phyloP scores from a whole-genome alignment of 306 rosid genomes.

The Myrica gale region DNA sequence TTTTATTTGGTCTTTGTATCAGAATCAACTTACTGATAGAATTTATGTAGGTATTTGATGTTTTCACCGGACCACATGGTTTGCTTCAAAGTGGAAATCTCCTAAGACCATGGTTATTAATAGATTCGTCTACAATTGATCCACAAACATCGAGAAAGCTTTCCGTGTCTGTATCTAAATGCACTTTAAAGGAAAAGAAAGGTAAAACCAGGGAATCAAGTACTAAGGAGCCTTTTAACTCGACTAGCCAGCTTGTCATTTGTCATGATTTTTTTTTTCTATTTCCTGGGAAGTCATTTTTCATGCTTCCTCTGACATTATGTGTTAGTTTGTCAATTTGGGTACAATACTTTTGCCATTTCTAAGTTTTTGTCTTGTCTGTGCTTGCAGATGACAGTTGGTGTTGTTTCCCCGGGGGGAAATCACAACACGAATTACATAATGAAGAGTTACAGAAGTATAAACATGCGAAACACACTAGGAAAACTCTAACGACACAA shows the following conservation, averaged over 20 bases:
- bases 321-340: conserved; percentile 7
- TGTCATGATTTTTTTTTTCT: background rate
- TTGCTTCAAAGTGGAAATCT: conserved; percentile 67
- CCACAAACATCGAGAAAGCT: conserved; percentile 85
- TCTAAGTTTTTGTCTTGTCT: conserved; percentile 15
- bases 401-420: background rate
- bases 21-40: conserved; percentile 33
- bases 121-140: conserved; percentile 92
- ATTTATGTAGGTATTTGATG: conserved; percentile 71
- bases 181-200: conserved; percentile 58
- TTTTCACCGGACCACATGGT: conserved; percentile 84
- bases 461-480: background rate
- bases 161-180: conserved; percentile 56
- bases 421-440: background rate
- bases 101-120: conserved; percentile 74
- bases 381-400: conserved; percentile 9
- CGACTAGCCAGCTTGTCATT: conserved; percentile 7
- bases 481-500: background rate
- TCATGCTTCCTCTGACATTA: conserved; percentile 12
- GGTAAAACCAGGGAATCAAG: conserved; percentile 43
- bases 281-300: background rate
- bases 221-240: conserved; percentile 21
- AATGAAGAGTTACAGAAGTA: background rate
- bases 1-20: conserved; percentile 23
- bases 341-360: background rate